Evolutionary conservation across 306 rosid genomes (phyloP), one percentile per base, ranked within the genome.

Genomic region (Castanospermum australe): DNA sequence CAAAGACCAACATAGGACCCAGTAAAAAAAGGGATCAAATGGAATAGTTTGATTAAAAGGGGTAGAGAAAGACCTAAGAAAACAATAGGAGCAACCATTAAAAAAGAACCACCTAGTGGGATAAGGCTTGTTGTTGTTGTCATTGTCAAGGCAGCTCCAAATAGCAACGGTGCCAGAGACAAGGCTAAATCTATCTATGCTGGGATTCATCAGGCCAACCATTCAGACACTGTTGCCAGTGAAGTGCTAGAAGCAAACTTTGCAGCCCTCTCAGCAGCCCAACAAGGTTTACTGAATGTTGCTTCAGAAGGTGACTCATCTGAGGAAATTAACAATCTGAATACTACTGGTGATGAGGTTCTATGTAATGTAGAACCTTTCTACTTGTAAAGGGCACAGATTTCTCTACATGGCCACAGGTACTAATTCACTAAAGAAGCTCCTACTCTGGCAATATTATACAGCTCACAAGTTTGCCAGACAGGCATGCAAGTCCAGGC

Each of bases 361-460:
- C 47, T 44, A 30, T 13, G 4, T 0, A 45, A 6, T 1, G 13
- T 18, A 41, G 51, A 42, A 56, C 18, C 8, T 59, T 15, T n/a
- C 32, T 33, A 57, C 32, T 44, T 6, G 64, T 17, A 32, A 74
- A 81, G 61, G 63, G 44, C 20, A 66, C 55, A 39, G 11, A 73
- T 38, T 52, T 24, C 44, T 64, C 32, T 65, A 15, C 22, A 65
- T 20, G 56, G 11, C 75, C 30, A 20, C 14, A 6, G 13, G 41
- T 72, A 72, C 55, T 54, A 32, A 63, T 73, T 35, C 50, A 80
- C 30, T 35, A 51, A 38, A 22, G 72, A 60, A 50, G 22, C 47
- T 54, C 56, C 54, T n/a, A 74, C 18, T 22, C 30, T 11, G 32
- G 33, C 47, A 64, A 73, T 80, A 11, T 54, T 52, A 64, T 33